Base-by-base conservation (phyloP, 352 stramenopile species). In the Globisporangium nodosum region DNA sequence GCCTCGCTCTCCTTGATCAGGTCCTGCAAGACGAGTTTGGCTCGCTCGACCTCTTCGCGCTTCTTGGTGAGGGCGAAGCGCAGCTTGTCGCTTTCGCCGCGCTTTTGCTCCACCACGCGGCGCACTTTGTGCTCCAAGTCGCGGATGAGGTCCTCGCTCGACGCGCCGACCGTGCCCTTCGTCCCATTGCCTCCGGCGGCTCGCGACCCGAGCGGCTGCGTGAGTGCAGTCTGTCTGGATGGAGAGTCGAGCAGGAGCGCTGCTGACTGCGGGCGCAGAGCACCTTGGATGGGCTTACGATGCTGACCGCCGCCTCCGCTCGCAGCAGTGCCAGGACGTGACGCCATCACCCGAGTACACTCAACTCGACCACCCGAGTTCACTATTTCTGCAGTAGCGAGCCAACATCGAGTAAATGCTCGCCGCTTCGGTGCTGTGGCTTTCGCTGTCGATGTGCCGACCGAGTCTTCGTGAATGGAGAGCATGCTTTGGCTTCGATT, bases 51-150 rank as follows among this genome's bases (percentile, higher is more conserved):
- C 0, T 94, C 85, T 18, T 89, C 80, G 31, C 74, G 71, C 58
- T 86, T 88, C 62, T 87, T 89, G 27, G 65, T 50, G 24, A 89
- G 73, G 2, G 69, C 64, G 49, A 87, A 94, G 7, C 75, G 71
- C 52, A 94, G 60, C 60, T 84, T 84, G 64, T 94, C 82, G 65
- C 81, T 89, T 54, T 90, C 76, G 9, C 57, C 54, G n/a, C 82
- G 78, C 64, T 94, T 94, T 31, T 82, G 68, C 49, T 94, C 85
- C 5, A 92, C 78, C 13, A 94, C 72, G n/a, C 87, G 85, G 40
- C 82, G 73, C 15, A 94, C 79, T 57, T 91, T 90, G 50, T 49
- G 48, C 61, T 94, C 85, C 31, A 94, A 61, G 56, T 90, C 76
- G 31, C 71, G 76, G 27, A 94, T 90, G 42, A 94, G 62, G 59